A percentile compares a stretch with the other conserved stretches of the same genome.
Conservation (phyloP, 371 early-diverging fungal species). For the Actinomucor elegans region DNA sequence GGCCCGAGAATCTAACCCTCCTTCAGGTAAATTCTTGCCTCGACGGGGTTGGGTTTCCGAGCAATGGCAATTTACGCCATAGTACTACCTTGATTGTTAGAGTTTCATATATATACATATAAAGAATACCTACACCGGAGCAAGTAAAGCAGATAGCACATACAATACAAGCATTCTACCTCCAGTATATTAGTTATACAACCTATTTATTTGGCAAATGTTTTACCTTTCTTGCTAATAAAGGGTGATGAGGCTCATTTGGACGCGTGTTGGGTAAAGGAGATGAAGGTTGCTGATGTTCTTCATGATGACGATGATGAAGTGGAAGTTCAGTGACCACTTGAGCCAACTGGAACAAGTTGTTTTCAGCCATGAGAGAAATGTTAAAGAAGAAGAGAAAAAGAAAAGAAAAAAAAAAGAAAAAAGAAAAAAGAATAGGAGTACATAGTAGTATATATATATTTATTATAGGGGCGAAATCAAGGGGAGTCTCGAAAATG, state of each 20-base stretch:
- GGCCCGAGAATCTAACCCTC: constrained; percentile 47
- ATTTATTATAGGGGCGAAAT: constrained; percentile 2
- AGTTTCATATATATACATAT: no score
- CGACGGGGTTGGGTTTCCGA: constrained; percentile 49
- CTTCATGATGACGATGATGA: background rate
- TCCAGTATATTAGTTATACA: no score
- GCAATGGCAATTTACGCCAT: constrained; percentile 45
- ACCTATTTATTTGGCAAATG: no score
- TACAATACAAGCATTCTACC: constrained; percentile 56
- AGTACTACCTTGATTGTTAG: constrained; percentile 26
- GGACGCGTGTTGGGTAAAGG: constrained; percentile 8
- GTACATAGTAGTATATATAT: no score
- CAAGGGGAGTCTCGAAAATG: constrained; percentile 3
- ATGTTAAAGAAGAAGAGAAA: constrained; percentile 1
- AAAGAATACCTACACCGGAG: constrained; percentile 34
- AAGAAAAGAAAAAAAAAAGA: background rate
- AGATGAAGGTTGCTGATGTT: constrained; percentile 10
- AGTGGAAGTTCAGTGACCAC: constrained; percentile 36
- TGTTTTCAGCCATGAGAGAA: constrained; percentile 24
- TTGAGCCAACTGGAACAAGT: constrained; percentile 47
- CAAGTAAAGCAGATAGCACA: constrained; percentile 55
- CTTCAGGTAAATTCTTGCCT: constrained; percentile 50
- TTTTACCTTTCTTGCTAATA: constrained; percentile 7
- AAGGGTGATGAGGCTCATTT: constrained; percentile 21
- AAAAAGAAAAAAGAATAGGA: constrained; percentile 3